Conservation (phyloP, 2,329 filamentous ascomycete genomes). For the Venturia oleaginea region DNA sequence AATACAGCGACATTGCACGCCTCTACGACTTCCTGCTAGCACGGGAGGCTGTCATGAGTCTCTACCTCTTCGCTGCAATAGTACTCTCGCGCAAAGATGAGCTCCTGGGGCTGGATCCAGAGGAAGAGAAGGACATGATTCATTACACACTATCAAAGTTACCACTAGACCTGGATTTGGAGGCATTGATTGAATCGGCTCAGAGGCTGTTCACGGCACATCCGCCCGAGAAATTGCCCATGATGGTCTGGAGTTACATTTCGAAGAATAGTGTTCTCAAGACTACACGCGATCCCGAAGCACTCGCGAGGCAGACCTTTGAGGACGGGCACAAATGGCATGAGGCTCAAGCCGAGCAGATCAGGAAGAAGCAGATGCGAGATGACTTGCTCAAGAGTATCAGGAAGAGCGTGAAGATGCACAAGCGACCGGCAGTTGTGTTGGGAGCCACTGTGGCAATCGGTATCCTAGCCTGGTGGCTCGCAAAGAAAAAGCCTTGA, state of each 20-base stretch:
- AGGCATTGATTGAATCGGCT: conserved; percentile 62
- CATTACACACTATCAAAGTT: conserved; percentile 82
- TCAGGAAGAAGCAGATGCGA: conserved; percentile 55
- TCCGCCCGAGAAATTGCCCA: conserved; percentile 62
- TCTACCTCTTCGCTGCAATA: conserved; percentile 86
- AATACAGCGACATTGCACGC: conserved; percentile 78
- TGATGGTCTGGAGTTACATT: conserved; percentile 59
- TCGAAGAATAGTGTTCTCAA: conserved; percentile 75
- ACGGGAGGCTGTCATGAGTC: conserved; percentile 73
- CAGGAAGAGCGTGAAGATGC: conserved; percentile 45
- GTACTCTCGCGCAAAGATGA: conserved; percentile 72
- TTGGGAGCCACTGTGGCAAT: conserved; percentile 43
- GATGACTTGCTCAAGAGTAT: conserved; percentile 37
- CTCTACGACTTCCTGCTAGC: conserved; percentile 90
- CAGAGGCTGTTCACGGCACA: conserved; percentile 52
- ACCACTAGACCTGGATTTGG: conserved; percentile 70
- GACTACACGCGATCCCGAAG: conserved; percentile 49
- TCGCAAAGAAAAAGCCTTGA: conserved; percentile 17
- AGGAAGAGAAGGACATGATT: conserved; percentile 89
- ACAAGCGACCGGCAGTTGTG: conserved; percentile 54
- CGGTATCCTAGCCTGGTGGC: conserved; percentile 28
- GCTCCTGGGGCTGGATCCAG: conserved; percentile 70
- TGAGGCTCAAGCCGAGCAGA: conserved; percentile 58
- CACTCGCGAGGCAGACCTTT: conserved; percentile 38
- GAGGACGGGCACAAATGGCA: conserved; percentile 42